Evolutionary conservation across 1,139 yeast genomes (phyloP), one percentile per base, ranked within the genome.

Genomic region (Taiozyma sp.): DNA sequence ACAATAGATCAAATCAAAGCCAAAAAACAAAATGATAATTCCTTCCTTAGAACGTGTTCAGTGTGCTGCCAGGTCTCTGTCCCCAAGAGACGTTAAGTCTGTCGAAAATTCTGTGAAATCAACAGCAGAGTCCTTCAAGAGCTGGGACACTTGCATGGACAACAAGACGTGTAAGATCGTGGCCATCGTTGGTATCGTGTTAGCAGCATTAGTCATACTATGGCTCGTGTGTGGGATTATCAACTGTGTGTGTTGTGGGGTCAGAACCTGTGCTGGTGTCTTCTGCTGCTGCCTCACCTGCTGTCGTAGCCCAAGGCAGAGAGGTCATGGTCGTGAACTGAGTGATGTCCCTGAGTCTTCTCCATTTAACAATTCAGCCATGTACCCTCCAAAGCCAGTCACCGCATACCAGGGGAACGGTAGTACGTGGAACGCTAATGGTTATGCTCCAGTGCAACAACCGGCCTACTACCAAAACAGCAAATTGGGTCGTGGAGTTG

Each of bases 61-160:
- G 24, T 37, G 41, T 11, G 41, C 41, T 2, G 41, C 41, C 41
- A 37, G 24, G 19, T 37, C 41, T 4, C 14, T 37, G 24, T 19
- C 24, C 14, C 24, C 41, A 19, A 37, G 41, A 37, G 24, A 37
- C 41, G 5, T 37, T 14, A 19, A 10, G 14, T n/a, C 22, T 21
- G 41, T 37, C 41, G 41, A 37, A 22, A 10, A 6, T 14, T 19
- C 24, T 19, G 41, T 40, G 6, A 40, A 6, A 13, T 63, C 75
- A 28, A 80, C 86, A 0, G 84, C 82, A 9, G 62, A 76, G 22
- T 72, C 88, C 3, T 85, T 85, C 71, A 79, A 72, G 60, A 62
- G 68, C 45, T 88, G 95, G 95, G 80, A 84, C 62, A 79, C 87
- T 3, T 88, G 96, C 68, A 86, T 86, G 95, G 83, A 77, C 61